These are phyloP conservation scores for Eutreptiella sp. DNA, from an alignment of 208 protist genomes.

Conservation along the genomic window DNA sequence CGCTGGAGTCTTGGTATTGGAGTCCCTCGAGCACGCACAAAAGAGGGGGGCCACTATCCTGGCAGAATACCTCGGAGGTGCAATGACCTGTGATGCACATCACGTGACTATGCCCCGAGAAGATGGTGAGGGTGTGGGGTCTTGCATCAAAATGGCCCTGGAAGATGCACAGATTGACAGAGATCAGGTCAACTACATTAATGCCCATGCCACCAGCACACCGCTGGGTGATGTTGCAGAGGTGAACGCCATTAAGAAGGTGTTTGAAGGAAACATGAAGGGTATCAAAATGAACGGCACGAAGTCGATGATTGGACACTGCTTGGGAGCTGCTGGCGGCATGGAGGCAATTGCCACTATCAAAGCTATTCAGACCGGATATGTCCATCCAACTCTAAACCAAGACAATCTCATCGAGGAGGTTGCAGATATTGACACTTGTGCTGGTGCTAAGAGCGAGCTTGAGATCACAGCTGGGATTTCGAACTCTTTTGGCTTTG, in stretches of 20 bases:
- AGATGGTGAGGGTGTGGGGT: constrained; percentile 67
- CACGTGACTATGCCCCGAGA: constrained; percentile 89
- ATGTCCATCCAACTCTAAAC: constrained; percentile 85
- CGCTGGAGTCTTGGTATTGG: constrained; percentile 83
- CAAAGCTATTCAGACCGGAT: constrained; percentile 54
- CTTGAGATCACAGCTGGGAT: constrained; percentile 47
- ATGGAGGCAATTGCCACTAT: constrained; percentile 81
- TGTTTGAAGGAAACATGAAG: too few relatives aligned
- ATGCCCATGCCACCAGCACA: constrained; percentile 96
- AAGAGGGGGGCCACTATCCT: constrained; percentile 55
- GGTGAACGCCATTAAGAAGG: too few relatives aligned
- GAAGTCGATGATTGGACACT: constrained; percentile 90
- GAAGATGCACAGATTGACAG: constrained; percentile 43
- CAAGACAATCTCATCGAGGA: constrained; percentile 41
- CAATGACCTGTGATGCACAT: constrained; percentile 76
- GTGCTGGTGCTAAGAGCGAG: background rate
- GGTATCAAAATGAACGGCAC: too few relatives aligned
- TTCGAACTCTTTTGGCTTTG: constrained; percentile 94
- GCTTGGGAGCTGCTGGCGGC: constrained; percentile 92
- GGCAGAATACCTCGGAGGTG: constrained; percentile 72
- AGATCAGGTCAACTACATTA: constrained; percentile 79
- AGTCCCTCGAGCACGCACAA: constrained; percentile 76
- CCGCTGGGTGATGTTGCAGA: constrained; percentile 87
- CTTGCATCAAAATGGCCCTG: constrained; percentile 70
- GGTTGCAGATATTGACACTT: background rate